Evolutionary conservation across 2,329 filamentous ascomycete genomes (phyloP), one percentile per base, ranked within the genome.

Genomic region (Alternaria ventricosa): DNA sequence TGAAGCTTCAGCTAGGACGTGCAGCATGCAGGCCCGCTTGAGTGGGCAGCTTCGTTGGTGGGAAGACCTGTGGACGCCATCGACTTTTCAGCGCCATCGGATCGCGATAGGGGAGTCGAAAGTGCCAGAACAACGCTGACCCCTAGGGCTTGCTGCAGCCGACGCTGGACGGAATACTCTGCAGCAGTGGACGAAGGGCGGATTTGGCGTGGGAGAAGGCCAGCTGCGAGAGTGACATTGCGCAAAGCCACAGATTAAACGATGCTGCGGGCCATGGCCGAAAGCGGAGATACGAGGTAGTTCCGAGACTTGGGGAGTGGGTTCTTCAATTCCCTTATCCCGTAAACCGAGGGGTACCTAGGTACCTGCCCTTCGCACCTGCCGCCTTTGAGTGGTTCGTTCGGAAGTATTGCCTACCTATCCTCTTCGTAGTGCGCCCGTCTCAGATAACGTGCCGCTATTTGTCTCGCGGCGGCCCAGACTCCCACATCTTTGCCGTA

Each of bases 11-110:
- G 67, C 62, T 68, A 69, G 61, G 69, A 57, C 70, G 65, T 63
- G 69, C 72, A 72, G 70, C 63, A 66, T 67, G 71, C 70, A 72
- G 73, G 64, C 72, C 67, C 70, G 69, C 72, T 71, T 72, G 66
- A 64, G 60, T 72, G 65, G 65, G 67, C 57, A 36, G 60, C 63
- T 61, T 62, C 56, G 66, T 63, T 69, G 66, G 68, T 68, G 65
- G 64, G 61, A 53, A 53, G 49, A 53, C 49, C 28, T 53, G 33
- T 62, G 70, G 67, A 67, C 41, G 65, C 71, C 72, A 71, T 70
- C 68, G 71, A 47, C 46, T 61, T 59, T 63, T 63, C 68, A 69
- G 67, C 41, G 66, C 71, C 72, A 71, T 70, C 67, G 71, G 71
- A 64, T 70, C 69, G 63, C 63, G 67, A 63, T 57, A 55, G 50